Evolutionary conservation across 345 rosid species (phyloP), one percentile per base, ranked within the genome.

Genomic region (Capsella bursapastoris): DNA sequence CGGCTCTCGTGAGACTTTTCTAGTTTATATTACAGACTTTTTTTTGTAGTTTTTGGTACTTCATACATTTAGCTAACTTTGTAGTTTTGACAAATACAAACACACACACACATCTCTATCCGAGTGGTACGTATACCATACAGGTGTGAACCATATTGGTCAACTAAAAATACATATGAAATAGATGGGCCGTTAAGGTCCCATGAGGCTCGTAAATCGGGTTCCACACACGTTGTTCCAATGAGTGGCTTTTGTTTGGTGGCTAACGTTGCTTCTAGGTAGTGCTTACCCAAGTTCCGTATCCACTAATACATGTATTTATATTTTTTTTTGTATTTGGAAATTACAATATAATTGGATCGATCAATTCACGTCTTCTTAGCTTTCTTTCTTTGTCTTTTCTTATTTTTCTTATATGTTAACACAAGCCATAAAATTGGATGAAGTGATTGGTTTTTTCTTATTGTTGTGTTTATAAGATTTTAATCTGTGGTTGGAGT

Each of bases 221-320:
- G 74, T 53, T 37, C 43, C 13, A 69, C 79, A 53, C 71, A 63
- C 52, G 75, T 62, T 69, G 35, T 27, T 69, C 65, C 70, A 69
- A 69, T 62, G 79, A 76, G 75, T 61, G 57, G 56, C 35, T 53
- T 43, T 52, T 44, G 7, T 76, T 76, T 69, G 75, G 75, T 76
- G 75, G 70, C 65, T 40, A 55, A 63, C 59, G 66, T 76, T 76
- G 70, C 79, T 76, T 69, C 79, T 62, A 38, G 71, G 65, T 50
- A 52, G 69, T 62, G 66, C 66, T 55, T 37, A 70, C 53, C 71
- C 44, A 35, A 76, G 53, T 63, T 55, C 58, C 71, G 70, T 76
- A 45, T 76, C 63, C 47, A 62, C 58, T 62, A 62, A 35, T 29
- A 13, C 16, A 69, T 13, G 15, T 37, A 8, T 49, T 52, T 22